These are phyloP conservation scores for Endoconidiophora polonica DNA, from an alignment of 2,329 filamentous ascomycete species.

Conservation along the genomic window DNA sequence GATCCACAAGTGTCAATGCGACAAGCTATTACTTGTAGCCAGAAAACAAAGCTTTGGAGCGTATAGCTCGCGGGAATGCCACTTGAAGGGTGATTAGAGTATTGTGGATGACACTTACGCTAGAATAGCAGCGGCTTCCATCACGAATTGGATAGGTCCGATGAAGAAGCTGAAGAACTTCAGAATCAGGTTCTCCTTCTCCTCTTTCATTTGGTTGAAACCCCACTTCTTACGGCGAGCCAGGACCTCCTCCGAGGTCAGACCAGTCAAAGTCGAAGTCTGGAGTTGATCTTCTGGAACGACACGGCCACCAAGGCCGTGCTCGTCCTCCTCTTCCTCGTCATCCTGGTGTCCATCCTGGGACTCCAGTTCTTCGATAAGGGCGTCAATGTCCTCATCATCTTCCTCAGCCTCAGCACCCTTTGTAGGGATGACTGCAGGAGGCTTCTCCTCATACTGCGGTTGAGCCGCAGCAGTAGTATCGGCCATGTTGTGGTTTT, in stretches of 20 bases:
- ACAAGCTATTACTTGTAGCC: neutral
- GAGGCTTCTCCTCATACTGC: slow-evolving; percentile 45
- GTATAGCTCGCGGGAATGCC: too few species aligned
- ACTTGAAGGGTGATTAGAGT: neutral
- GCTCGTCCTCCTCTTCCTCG: slow-evolving; percentile 40
- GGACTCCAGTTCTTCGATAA: slow-evolving; percentile 77
- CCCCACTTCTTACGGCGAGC: slow-evolving; percentile 53
- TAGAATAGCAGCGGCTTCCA: slow-evolving; percentile 71
- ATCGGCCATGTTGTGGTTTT: slow-evolving; percentile 34
- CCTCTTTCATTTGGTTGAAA: slow-evolving; percentile 80
- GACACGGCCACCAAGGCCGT: slow-evolving; percentile 34
- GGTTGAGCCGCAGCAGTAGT: slow-evolving; percentile 34
- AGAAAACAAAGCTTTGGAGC: neutral
- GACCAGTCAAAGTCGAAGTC: slow-evolving; percentile 52
- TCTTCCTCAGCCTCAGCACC: slow-evolving; percentile 46
- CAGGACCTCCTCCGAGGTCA: slow-evolving; percentile 54
- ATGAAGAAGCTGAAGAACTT: slow-evolving; percentile 76
- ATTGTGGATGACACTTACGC: slow-evolving; percentile 63
- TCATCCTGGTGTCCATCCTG: slow-evolving; percentile 53
- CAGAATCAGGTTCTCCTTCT: slow-evolving; percentile 68
- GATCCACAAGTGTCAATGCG: neutral
- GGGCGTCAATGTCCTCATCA: slow-evolving; percentile 67
- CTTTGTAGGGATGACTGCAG: slow-evolving; percentile 19
- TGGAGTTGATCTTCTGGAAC: slow-evolving; percentile 61
- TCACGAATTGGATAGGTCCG: slow-evolving; percentile 84